Evolutionary conservation across 371 early-diverging fungal species (phyloP).

Genomic region (Rhizopus sp.): DNA sequence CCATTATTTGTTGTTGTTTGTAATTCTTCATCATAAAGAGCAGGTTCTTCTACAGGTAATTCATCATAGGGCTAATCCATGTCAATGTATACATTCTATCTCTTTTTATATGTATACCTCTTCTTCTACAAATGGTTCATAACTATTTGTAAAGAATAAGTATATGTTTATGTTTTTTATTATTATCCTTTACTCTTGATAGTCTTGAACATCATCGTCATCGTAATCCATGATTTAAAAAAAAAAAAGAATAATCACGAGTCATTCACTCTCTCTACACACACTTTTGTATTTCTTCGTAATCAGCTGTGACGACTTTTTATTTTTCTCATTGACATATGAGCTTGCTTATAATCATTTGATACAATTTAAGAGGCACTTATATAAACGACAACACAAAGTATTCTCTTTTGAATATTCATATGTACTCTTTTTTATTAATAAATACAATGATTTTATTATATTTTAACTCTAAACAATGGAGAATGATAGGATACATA

Average conservation of each 20-base stretch:
- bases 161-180: background rate
- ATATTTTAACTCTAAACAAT: too few relatives aligned
- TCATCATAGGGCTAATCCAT: constrained; percentile 8
- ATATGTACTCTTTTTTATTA: too few relatives aligned
- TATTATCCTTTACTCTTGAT: constrained; percentile 17
- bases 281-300: too few relatives aligned
- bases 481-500: too few relatives aligned
- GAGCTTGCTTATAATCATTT: background rate
- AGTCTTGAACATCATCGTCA: constrained; percentile 31
- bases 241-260: constrained; percentile 18
- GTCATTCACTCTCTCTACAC: background rate
- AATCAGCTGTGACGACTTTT: too few relatives aligned
- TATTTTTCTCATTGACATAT: too few relatives aligned
- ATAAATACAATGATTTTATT: too few relatives aligned
- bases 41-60: constrained; percentile 12
- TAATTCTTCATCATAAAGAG: constrained; percentile 3
- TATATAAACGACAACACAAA: too few relatives aligned
- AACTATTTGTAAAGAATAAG: constrained; percentile 13
- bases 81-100: too few relatives aligned
- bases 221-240: constrained; percentile 28
- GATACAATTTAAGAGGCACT: background rate
- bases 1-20: background rate
- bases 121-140: constrained; percentile 22
- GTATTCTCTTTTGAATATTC: too few relatives aligned
- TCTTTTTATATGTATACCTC: constrained; percentile 11